phyloP scores from a whole-genome alignment of 2,329 filamentous ascomycete species.

The Xylariales sp. region DNA sequence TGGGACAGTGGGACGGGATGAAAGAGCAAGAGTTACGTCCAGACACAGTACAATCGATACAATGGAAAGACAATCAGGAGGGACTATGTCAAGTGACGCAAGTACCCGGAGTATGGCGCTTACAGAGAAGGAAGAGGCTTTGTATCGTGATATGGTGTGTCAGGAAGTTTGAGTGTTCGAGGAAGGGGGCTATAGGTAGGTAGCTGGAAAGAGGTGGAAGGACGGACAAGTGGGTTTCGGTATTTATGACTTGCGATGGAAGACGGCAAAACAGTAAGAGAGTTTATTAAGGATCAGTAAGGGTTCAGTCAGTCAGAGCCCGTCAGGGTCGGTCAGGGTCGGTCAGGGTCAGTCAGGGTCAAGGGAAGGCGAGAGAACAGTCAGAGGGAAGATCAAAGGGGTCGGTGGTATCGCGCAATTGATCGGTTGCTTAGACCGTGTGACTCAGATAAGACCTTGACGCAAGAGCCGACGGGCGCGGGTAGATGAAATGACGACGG shows the following conservation, averaged over 20 bases:
- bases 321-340: neutral
- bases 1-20: conserved; percentile 16
- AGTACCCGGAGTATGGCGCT: neutral
- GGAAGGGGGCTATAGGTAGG: neutral
- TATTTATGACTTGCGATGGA: conserved; percentile 13
- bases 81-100: conserved; percentile 43
- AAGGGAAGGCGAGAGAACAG: conserved; percentile 23
- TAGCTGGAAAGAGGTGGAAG: neutral
- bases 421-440: conserved; percentile 40
- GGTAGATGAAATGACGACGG: conserved; percentile 34
- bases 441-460: conserved; percentile 48
- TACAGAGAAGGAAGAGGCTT: conserved; percentile 3
- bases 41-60: conserved; percentile 7
- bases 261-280: conserved; percentile 4
- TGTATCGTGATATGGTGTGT: conserved; percentile 7
- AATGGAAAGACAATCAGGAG: conserved; percentile 16
- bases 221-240: neutral
- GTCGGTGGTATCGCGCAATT: conserved; percentile 22
- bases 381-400: conserved; percentile 39
- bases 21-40: conserved; percentile 32
- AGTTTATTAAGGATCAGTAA: no score
- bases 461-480: conserved; percentile 26
- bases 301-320: no score
- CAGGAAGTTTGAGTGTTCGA: neutral
- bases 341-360: conserved; percentile 3